Evolutionary conservation across 2,329 filamentous ascomycete species (phyloP).

Genomic region (Dothideomycetes sp.): DNA sequence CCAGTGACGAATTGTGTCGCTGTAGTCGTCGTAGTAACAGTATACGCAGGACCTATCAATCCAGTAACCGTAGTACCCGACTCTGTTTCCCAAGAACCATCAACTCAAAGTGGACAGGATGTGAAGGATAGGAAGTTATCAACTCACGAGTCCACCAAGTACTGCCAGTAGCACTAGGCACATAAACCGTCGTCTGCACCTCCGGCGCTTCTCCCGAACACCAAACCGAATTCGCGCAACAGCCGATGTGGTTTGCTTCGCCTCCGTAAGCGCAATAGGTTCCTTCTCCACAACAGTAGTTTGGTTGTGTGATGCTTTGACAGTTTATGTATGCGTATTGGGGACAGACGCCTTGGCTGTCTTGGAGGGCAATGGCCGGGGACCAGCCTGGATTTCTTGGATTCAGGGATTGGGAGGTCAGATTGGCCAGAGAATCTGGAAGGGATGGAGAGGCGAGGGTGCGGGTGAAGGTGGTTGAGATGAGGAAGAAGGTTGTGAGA

Average conservation of each 20-base stretch:
- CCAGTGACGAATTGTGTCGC: conserved; percentile 3
- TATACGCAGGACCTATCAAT: conserved; percentile 1
- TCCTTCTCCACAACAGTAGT: conserved; percentile 1
- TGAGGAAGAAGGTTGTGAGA: no score
- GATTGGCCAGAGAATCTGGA: no score
- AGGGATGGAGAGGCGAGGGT: no score
- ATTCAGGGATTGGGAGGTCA: no score
- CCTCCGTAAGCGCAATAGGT: conserved; percentile 10
- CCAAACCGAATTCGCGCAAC: conserved; percentile 1
- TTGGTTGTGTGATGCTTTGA: conserved; percentile 1
- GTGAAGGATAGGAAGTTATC: not conserved
- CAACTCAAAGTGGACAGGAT: no score
- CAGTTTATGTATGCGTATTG: conserved; percentile 9
- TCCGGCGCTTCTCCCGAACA: not conserved
- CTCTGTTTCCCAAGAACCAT: not conserved
- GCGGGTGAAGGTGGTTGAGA: not conserved
- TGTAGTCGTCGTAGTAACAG: conserved; percentile 3
- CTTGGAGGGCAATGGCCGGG: conserved; percentile 5
- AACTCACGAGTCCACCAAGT: conserved; percentile 1
- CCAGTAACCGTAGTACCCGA: conserved; percentile 1
- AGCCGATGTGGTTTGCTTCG: conserved; percentile 3
- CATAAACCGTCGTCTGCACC: not conserved
- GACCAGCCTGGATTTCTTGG: conserved; percentile 6
- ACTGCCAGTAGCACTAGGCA: not conserved
- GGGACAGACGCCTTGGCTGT: conserved; percentile 1